Evolutionary conservation across 2,329 filamentous ascomycete species (phyloP), one percentile per base, ranked within the genome.

Genomic region (Verticillium isaacii): DNA sequence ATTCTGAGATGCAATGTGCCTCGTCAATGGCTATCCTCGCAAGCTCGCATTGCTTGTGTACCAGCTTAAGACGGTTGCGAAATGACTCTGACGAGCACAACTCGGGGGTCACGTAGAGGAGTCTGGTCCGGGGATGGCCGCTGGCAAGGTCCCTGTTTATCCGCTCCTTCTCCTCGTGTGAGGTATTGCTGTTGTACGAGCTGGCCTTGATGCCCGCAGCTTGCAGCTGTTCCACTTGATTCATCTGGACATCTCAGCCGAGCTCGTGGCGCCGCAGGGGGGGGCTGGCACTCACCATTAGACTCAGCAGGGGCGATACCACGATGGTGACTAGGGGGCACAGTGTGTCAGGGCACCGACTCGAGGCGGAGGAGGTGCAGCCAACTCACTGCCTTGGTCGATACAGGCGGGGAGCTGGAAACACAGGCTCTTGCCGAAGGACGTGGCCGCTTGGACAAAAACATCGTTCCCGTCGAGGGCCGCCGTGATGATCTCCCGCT

Each of bases 1-100:
- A 97, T 87, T 97, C 93, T 29, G 92, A 96, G 68, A 98, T 96
- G 74, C 94, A 98, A 74, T 98, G 94, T 2, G 94, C 94, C 77
- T 98, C 94, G 71, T 98, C 94, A 62, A 98, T 88, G 57, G 91
- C 94, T 65, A 98, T 86, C 15, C 94, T 87, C 11, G 90, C 89
- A n/a, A 98, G 84, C 75, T 97, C 92, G 62, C 85, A 85, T 73
- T 97, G 93, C 62, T 86, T 80, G 71, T 97, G 80, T 15, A 97
- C 89, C 5, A 90, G 79, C 63, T 85, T 83, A 9, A 97, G 79
- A 57, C 88, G 85, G 63, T 87, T 85, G 45, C 93, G 89, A 74
- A 98, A 97, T 62, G 83, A 82, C 64, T 92, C 85, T 5, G 86
- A 85, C 37, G 89, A 86, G 73, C 94, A 97, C 62, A 93, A 85